phyloP scores from a whole-genome alignment of 495 filamentous ascomycete genomes.

The Neurospora sublineolata region DNA sequence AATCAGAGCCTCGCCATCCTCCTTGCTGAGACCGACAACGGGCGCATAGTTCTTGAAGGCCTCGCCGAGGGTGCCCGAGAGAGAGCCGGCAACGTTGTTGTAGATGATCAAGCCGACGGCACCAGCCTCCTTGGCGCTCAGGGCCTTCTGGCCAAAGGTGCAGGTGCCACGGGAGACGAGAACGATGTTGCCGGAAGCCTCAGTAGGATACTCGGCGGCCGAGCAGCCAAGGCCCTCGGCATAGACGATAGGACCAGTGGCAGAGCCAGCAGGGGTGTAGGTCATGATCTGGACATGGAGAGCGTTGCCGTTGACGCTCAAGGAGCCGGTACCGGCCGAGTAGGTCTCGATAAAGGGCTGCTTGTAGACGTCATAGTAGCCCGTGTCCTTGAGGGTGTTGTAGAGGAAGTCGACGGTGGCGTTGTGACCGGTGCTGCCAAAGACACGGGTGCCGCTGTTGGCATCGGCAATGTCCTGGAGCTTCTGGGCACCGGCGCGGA shows the following conservation, averaged over 20 bases:
- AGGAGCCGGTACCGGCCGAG: conserved; percentile 22
- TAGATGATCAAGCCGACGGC: conserved; percentile 52
- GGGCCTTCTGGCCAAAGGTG: conserved; percentile 48
- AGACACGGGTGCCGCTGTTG: conserved; percentile 38
- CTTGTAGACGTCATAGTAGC: conserved; percentile 50
- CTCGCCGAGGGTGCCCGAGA: conserved; percentile 45
- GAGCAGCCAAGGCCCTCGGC: conserved; percentile 48
- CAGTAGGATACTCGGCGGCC: conserved; percentile 42
- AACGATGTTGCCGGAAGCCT: conserved; percentile 45
- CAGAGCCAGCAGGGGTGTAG: conserved; percentile 34
- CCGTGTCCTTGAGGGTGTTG: conserved; percentile 29
- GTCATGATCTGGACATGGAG: conserved; percentile 22
- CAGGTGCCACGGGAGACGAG: conserved; percentile 53
- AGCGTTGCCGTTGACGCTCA: conserved; percentile 21
- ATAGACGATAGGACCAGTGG: conserved; percentile 30
- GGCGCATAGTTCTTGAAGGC: conserved; percentile 38
- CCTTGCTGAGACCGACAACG: conserved; percentile 41
- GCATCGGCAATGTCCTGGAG: conserved; percentile 32
- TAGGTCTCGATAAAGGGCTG: conserved; percentile 42
- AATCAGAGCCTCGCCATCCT: conserved; percentile 39
- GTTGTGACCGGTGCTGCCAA: conserved; percentile 50
- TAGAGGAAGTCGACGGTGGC: conserved; percentile 53
- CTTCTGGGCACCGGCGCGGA: conserved; percentile 33
- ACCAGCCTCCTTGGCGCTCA: conserved; percentile 46
- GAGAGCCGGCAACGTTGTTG: conserved; percentile 46